Evolutionary conservation across 208 protist species (phyloP).

Genomic region (Trypanosoma rangeli): DNA sequence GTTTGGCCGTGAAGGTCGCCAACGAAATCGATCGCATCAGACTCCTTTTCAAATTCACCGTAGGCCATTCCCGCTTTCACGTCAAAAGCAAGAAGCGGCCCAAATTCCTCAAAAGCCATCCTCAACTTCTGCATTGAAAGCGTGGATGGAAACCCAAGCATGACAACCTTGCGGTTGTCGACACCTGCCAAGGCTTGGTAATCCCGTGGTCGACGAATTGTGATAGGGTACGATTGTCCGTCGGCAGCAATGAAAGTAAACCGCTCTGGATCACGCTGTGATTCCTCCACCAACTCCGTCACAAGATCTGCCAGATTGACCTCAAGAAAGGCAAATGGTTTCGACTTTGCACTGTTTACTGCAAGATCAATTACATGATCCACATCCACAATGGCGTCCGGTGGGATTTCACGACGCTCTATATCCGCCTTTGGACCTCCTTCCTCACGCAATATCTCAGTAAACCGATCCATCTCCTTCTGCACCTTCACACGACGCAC

Average conservation of each 20-base stretch:
- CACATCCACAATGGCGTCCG: conserved; percentile 55
- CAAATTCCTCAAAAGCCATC: conserved; percentile 63
- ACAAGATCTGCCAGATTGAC: conserved; percentile 78
- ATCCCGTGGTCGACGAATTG: conserved; percentile 74
- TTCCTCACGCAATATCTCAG: conserved; percentile 16
- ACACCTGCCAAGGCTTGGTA: conserved; percentile 53
- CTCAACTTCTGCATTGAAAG: conserved; percentile 55
- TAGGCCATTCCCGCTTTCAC: conserved; percentile 72
- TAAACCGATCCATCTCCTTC: conserved; percentile 60
- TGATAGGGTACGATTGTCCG: conserved; percentile 52
- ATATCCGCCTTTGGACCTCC: conserved; percentile 19
- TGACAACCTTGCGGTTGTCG: conserved; percentile 65
- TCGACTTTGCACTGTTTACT: conserved; percentile 52
- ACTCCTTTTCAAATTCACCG: conserved; percentile 59
- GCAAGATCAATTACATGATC: conserved; percentile 61
- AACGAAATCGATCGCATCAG: conserved; percentile 62
- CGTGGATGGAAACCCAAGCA: conserved; percentile 70
- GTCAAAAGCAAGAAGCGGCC: conserved; percentile 58
- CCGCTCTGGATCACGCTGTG: conserved; percentile 42
- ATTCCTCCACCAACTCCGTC: conserved; percentile 71
- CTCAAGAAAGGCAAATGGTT: conserved; percentile 86
- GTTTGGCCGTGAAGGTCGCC: conserved; percentile 71
- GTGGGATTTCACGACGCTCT: conserved; percentile 57
- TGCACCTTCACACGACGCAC: conserved; percentile 73
- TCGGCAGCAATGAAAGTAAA: conserved; percentile 63